These are phyloP conservation scores for Stephanodiscus minutulus DNA, from an alignment of 108 stramenopile species.

Conservation along the genomic window DNA sequence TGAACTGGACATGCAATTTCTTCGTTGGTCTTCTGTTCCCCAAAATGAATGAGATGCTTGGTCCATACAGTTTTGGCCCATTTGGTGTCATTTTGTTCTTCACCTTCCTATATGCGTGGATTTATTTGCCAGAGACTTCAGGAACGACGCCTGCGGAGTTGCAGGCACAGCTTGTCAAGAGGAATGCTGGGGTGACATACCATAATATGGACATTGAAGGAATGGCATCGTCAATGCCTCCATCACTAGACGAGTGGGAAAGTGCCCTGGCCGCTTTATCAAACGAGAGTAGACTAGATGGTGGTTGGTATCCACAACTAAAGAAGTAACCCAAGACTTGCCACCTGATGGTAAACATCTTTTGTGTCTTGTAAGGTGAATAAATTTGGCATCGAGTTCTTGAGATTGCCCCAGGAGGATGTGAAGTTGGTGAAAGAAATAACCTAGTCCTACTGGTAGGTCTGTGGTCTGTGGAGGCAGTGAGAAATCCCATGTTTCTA, in stretches of 20 bases:
- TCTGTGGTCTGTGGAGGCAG: no score
- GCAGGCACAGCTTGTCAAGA: slow-evolving; percentile 65
- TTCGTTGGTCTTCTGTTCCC: slow-evolving; percentile 90
- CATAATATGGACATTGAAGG: slow-evolving; percentile 63
- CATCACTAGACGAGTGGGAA: slow-evolving; percentile 45
- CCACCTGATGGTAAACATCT: no score
- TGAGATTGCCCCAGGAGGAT: no score
- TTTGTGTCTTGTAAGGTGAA: no score
- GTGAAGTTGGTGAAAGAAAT: no score
- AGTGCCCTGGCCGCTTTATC: slow-evolving; percentile 33
- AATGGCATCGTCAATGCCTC: slow-evolving; percentile 23
- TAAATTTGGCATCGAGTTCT: no score
- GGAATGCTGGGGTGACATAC: slow-evolving; percentile 70
- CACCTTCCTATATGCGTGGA: slow-evolving; percentile 45
- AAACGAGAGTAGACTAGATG: slow-evolving; percentile 28
- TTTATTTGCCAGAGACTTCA: slow-evolving; percentile 84
- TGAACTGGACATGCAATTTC: slow-evolving; percentile 95
- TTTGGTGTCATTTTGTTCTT: slow-evolving; percentile 75
- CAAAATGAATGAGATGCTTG: slow-evolving; percentile 67
- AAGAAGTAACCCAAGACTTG: no score
- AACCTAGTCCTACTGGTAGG: no score
- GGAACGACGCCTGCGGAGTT: slow-evolving; percentile 81
- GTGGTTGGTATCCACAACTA: neutral
- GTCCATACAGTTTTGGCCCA: slow-evolving; percentile 81
- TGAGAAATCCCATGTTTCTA: no score